Evolutionary conservation across 331 rosid species (phyloP).

Genomic region (Cydonia oblonga): DNA sequence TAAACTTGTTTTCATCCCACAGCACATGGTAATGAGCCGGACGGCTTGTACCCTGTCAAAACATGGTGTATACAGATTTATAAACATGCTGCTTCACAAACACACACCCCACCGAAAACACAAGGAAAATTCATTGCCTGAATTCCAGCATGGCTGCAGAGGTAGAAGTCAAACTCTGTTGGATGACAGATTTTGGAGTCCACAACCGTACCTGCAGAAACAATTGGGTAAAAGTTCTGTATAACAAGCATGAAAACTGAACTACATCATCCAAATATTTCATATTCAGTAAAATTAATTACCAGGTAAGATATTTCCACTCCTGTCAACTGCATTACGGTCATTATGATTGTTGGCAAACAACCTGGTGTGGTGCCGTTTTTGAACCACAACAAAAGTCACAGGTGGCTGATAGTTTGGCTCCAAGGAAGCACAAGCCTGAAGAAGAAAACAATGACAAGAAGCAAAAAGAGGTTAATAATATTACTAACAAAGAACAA

Average conservation of each 20-base stretch:
- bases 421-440: constrained; percentile 93
- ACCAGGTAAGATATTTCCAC: constrained; percentile 98
- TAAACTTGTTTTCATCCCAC: constrained; percentile 91
- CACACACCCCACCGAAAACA: background rate
- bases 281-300: background rate
- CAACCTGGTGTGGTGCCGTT: constrained; percentile 89
- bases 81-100: too few relatives aligned
- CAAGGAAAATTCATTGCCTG: constrained; percentile 34
- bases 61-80: background rate
- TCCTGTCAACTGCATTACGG: constrained; percentile 48
- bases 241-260: background rate
- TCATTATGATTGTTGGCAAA: constrained; percentile 75
- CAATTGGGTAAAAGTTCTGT: background rate
- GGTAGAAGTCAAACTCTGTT: constrained; percentile 81
- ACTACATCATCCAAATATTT: background rate
- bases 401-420: constrained; percentile 98
- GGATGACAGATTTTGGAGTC: constrained; percentile 98
- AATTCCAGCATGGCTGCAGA: constrained; percentile 93
- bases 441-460: background rate
- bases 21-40: constrained; percentile 95
- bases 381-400: constrained; percentile 93
- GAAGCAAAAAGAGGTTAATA: background rate
- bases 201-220: constrained; percentile 71
- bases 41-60: constrained; percentile 81
- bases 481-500: background rate